Percentiles rank a stretch among this genome's conserved stretches.
Evolutionary conservation across 2,329 filamentous ascomycete genomes (phyloP).

Genomic region (Alternaria sp.): DNA sequence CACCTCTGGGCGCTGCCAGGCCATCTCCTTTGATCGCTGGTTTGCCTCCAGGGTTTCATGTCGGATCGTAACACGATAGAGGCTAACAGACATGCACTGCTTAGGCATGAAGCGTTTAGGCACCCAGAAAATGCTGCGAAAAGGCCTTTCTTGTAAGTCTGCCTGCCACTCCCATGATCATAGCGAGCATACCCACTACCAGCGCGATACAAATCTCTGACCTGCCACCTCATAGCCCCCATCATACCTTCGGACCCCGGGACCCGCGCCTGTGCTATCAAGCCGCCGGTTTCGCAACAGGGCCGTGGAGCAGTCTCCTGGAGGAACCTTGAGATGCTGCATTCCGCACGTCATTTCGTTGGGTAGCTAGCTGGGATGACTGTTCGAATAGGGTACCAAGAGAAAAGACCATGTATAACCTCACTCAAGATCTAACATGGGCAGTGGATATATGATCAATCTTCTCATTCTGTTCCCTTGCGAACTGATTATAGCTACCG

Average conservation of each 20-base stretch:
- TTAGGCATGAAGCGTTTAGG: not conserved
- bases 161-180: not conserved
- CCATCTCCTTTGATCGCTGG: not conserved
- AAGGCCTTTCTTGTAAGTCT: not conserved
- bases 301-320: not conserved
- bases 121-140: not conserved
- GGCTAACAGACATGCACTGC: not conserved
- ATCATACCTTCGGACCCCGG: not conserved
- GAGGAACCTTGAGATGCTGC: not conserved
- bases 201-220: not conserved
- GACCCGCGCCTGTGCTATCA: slow-evolving; percentile 3
- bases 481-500: not conserved
- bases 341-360: not conserved
- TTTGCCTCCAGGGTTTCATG: not conserved
- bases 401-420: not conserved
- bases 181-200: not conserved
- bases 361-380: not conserved
- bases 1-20: not conserved
- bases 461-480: not conserved
- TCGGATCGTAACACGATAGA: not conserved
- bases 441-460: not conserved
- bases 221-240: not conserved
- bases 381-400: not conserved
- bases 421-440: not conserved
- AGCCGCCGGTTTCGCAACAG: not conserved